Evolutionary conservation across 1,139 yeast species (phyloP).

Genomic region (Saccharomyces pastorianus): DNA sequence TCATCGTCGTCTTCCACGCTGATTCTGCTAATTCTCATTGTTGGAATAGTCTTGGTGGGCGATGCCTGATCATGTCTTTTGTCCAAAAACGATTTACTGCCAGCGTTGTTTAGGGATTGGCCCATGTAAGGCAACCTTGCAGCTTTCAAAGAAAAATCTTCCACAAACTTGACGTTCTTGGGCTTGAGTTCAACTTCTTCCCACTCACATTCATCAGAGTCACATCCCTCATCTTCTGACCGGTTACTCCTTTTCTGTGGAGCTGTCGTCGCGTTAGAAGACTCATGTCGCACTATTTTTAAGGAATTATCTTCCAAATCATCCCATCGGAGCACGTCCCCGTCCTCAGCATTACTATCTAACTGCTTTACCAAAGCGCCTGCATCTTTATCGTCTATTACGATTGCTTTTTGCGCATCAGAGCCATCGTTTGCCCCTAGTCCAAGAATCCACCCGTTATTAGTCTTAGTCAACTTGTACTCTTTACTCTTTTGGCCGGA

Average conservation of each 20-base stretch:
- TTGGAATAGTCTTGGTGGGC: constrained; percentile 12
- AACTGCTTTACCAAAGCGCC: not conserved
- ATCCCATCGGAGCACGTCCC: constrained; percentile 10
- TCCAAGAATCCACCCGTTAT: constrained; percentile 82
- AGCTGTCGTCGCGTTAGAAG: not conserved
- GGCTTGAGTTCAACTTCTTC: constrained; percentile 47
- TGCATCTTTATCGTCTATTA: constrained; percentile 34
- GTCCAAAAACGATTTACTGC: constrained; percentile 29
- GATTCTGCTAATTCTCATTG: constrained; percentile 3
- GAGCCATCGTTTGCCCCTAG: constrained; percentile 42
- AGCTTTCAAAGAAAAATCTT: constrained; percentile 34
- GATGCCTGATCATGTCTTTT: constrained; percentile 19
- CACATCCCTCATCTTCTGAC: constrained; percentile 29
- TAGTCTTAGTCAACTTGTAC: constrained; percentile 67
- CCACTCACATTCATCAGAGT: constrained; percentile 47
- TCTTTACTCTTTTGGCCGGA: constrained; percentile 77
- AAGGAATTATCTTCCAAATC: not conserved
- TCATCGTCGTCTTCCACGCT: constrained; percentile 9
- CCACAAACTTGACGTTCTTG: constrained; percentile 17
- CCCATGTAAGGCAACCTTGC: constrained; percentile 32
- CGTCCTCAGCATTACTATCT: constrained; percentile 22
- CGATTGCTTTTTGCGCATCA: constrained; percentile 37
- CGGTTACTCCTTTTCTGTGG: not conserved
- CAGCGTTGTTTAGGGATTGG: constrained; percentile 11
- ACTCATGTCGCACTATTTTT: not conserved